Evolutionary conservation across 2,329 filamentous ascomycete genomes (phyloP).

Genomic region (Hirsutella thompsonii): DNA sequence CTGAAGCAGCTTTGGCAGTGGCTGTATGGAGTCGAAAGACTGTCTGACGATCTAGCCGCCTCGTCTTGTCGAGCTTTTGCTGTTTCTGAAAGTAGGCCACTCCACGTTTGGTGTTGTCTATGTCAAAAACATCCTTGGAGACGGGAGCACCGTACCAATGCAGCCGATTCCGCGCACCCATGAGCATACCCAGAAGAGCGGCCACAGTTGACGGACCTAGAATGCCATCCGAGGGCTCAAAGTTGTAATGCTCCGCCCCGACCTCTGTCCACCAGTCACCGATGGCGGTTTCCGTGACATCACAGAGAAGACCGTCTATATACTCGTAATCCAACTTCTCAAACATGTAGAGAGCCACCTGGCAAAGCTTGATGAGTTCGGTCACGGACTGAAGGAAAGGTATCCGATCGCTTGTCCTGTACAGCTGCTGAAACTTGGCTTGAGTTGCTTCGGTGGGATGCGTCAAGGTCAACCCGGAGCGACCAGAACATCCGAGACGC

Average conservation of each 20-base stretch:
- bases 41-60: constrained; percentile 72
- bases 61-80: constrained; percentile 64
- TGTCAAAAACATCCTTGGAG: constrained; percentile 82
- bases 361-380: constrained; percentile 83
- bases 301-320: constrained; percentile 83
- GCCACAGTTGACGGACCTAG: constrained; percentile 85
- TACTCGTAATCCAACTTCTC: constrained; percentile 79
- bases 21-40: constrained; percentile 65
- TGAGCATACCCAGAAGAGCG: constrained; percentile 72
- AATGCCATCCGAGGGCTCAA: constrained; percentile 86
- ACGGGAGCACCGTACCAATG: constrained; percentile 76
- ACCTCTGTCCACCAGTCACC: constrained; percentile 95
- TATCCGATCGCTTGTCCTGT: constrained; percentile 74
- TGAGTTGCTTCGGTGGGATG: constrained; percentile 69
- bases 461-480: constrained; percentile 71
- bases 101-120: constrained; percentile 68
- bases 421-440: constrained; percentile 85
- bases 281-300: constrained; percentile 80
- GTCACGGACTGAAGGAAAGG: constrained; percentile 66
- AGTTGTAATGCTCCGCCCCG: constrained; percentile 80
- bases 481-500: constrained; percentile 78
- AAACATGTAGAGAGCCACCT: constrained; percentile 79
- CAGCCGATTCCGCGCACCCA: constrained; percentile 81
- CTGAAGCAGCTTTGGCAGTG: constrained; percentile 83
- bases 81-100: constrained; percentile 85